Evolutionary conservation across 306 rosid species (phyloP).

Genomic region (Prunus campanulata): DNA sequence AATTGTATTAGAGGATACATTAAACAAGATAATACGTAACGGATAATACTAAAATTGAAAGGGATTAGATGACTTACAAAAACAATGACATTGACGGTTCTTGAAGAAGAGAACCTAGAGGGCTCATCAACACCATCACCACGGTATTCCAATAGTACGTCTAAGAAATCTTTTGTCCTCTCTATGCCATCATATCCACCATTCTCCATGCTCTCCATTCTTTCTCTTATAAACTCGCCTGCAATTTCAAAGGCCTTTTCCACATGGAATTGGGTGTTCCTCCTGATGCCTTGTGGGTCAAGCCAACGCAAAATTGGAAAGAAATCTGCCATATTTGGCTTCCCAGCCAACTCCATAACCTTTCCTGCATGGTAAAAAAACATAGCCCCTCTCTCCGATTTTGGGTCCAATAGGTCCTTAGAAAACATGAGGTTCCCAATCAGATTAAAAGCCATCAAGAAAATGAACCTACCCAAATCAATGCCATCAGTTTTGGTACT

Average conservation of each 20-base stretch:
- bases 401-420: constrained; percentile 59
- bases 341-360: constrained; percentile 82
- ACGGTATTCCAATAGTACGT: constrained; percentile 63
- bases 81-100: constrained; percentile 61
- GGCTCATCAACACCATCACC: constrained; percentile 45
- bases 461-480: constrained; percentile 60
- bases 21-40: too few species aligned
- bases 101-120: constrained; percentile 33
- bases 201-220: constrained; percentile 39
- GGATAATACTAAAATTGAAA: neutral
- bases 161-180: constrained; percentile 53
- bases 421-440: constrained; percentile 86
- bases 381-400: constrained; percentile 55
- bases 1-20: too few species aligned
- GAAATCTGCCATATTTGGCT: constrained; percentile 77
- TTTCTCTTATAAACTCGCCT: constrained; percentile 57
- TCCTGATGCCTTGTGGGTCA: constrained; percentile 79
- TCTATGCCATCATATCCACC: constrained; percentile 5
- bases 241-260: constrained; percentile 69
- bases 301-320: constrained; percentile 51
- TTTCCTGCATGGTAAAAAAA: constrained; percentile 61
- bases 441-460: constrained; percentile 76
- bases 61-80: constrained; percentile 33
- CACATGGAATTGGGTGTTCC: constrained; percentile 64
- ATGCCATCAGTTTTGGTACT: constrained; percentile 10